Evolutionary conservation across 345 rosid species (phyloP), one percentile per base, ranked within the genome.

Genomic region (Linum trigynum): DNA sequence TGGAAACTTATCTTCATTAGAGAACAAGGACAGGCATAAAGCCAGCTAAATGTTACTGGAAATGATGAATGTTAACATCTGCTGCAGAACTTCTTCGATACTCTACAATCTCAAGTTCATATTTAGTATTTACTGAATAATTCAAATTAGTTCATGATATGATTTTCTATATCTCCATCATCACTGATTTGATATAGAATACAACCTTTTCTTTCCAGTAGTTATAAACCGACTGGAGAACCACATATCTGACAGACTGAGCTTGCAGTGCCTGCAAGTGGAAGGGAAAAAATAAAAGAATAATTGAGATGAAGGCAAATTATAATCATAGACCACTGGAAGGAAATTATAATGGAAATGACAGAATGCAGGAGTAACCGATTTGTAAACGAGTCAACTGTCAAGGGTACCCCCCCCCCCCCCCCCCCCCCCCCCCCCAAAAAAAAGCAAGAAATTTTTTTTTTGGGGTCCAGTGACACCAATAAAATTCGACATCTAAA

Each of bases 201-300:
- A 4, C 72, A 55, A 91, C 97, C 99, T 95, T 95, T 7, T 91
- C 84, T 79, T 83, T 91, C 99, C 99, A 95, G 67, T 87, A 95
- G 79, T 70, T 75, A 79, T 77, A 95, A 66, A 88, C 86, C 61
- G 85, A 81, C 76, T 88, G 92, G 60, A 87, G 79, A 63, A 84
- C 82, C 55, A 84, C 82, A 84, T 79, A 79, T 76, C 75, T 82
- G 68, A 81, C 66, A 59, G 84, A 80, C 59, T 60, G 69, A 67
- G 85, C 79, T 74, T 85, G 96, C 78, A 91, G 62, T 39, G 89
- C 96, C 99, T 94, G 74, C 55, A 67, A 78, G 62, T 65, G 53
- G 45, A 70, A 69, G 57, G 53, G 63, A 67, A 64, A 37, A 15
- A 41, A 65, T 23, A 37, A 16, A 37, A n/a, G 35, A 53, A 61